phyloP scores from a whole-genome alignment of 805 yeast genomes.

The Wickerhamomyces rabaulensis region DNA sequence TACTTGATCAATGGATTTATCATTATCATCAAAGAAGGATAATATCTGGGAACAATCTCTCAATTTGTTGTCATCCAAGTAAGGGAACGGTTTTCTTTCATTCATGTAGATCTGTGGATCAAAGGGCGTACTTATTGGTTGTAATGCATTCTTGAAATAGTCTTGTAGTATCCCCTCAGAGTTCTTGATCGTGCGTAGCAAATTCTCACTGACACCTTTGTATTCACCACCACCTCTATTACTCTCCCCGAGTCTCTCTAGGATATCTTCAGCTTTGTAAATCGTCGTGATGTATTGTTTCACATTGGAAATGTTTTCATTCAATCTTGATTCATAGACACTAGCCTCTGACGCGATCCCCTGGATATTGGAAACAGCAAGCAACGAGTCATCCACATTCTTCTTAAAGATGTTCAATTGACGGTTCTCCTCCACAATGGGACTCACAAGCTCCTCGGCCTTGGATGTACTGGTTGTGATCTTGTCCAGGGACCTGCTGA shows the following conservation, averaged over 20 bases:
- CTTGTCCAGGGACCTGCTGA: slow-evolving; percentile 48
- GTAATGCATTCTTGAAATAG: slow-evolving; percentile 43
- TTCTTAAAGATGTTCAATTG: slow-evolving; percentile 47
- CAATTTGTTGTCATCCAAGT: slow-evolving; percentile 30
- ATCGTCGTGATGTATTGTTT: slow-evolving; percentile 35
- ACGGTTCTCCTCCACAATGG: slow-evolving; percentile 62
- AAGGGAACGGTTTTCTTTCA: slow-evolving; percentile 37
- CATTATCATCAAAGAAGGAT: slow-evolving; percentile 37
- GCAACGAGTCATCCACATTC: slow-evolving; percentile 52
- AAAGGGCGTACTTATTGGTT: slow-evolving; percentile 34
- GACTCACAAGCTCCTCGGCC: slow-evolving; percentile 63
- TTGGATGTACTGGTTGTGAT: slow-evolving; percentile 48
- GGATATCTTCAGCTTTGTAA: slow-evolving; percentile 40
- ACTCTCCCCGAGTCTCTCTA: slow-evolving; percentile 28
- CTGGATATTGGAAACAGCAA: slow-evolving; percentile 42
- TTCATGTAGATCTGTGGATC: slow-evolving; percentile 39
- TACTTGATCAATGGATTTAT: slow-evolving; percentile 27
- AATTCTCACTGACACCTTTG: slow-evolving; percentile 60
- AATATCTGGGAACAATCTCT: slow-evolving; percentile 37
- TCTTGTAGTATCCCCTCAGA: slow-evolving; percentile 51
- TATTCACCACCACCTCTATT: slow-evolving; percentile 36
- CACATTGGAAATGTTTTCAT: slow-evolving; percentile 27
- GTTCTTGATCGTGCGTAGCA: slow-evolving; percentile 48
- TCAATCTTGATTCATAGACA: slow-evolving; percentile 32
- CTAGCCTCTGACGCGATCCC: slow-evolving; percentile 43